A percentile compares a stretch with the other conserved stretches of the same genome.
These are phyloP conservation scores for Malbranchea cinnamomea DNA, from an alignment of 2,329 filamentous ascomycete genomes.

Conservation along the genomic window DNA sequence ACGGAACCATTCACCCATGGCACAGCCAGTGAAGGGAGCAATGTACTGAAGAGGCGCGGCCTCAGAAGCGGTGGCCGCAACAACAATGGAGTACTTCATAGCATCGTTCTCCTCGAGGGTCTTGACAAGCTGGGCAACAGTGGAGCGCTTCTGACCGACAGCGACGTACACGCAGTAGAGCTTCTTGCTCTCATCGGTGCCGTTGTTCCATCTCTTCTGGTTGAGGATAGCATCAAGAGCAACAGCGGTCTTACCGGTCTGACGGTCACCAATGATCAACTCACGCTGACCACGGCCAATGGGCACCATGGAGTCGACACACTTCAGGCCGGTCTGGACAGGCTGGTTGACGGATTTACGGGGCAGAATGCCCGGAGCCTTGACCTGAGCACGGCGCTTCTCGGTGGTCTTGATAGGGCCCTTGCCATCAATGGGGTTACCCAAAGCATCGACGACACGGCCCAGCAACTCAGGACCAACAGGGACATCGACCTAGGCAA, in stretches of 20 bases:
- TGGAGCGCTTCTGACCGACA: conserved; percentile 98
- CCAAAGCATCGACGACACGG: conserved; percentile 95
- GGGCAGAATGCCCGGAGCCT: conserved; percentile 96
- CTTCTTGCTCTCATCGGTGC: conserved; percentile 86
- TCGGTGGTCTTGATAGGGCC: conserved; percentile 84
- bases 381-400: conserved; percentile 93
- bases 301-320: conserved; percentile 97
- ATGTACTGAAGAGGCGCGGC: conserved; percentile 89
- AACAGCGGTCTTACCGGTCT: conserved; percentile 99
- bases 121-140: conserved; percentile 98
- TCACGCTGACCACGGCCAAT: conserved; percentile 99
- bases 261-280: conserved; percentile 99
- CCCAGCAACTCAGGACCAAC: conserved; percentile 87
- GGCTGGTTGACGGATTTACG: conserved; percentile 95
- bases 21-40: conserved; percentile 66
- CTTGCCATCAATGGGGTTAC: conserved; percentile 99
- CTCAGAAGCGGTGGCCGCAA: conserved; percentile 94
- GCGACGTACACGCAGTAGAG: conserved; percentile 99
- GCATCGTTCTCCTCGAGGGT: conserved; percentile 99
- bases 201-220: conserved; percentile 95
- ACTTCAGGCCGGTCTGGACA: conserved; percentile 98
- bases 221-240: conserved; percentile 96
- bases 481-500: conserved; percentile 73
- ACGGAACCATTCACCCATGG: conserved; percentile 59
- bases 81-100: conserved; percentile 93